These are phyloP conservation scores for Arthrinium puccinioides DNA, from an alignment of 2,329 filamentous ascomycete species.

Conservation along the genomic window DNA sequence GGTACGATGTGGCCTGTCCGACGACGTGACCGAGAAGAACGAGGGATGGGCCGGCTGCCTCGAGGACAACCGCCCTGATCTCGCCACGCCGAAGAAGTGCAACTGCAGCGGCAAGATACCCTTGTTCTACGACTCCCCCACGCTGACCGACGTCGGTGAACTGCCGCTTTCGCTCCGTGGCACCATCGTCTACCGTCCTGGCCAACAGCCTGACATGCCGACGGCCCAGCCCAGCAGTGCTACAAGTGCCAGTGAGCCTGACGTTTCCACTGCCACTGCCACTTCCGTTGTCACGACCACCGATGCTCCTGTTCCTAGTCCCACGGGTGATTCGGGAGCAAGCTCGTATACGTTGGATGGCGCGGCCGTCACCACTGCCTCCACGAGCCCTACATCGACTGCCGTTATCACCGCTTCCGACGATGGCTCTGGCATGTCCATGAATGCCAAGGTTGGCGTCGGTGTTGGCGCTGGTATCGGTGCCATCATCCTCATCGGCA, in stretches of 20 bases:
- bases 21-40: slow-evolving; percentile 3
- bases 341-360: too few relatives aligned
- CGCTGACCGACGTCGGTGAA: background rate
- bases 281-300: too few relatives aligned
- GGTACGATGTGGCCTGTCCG: slow-evolving; percentile 14
- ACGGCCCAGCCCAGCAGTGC: background rate
- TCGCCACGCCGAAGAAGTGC: background rate
- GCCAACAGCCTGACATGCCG: background rate
- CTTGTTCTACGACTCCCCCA: background rate
- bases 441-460: background rate
- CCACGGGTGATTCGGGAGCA: too few relatives aligned
- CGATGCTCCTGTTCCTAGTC: too few relatives aligned
- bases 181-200: background rate
- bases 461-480: background rate
- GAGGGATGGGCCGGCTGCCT: slow-evolving; percentile 15
- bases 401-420: background rate
- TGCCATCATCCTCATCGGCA: background rate
- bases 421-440: background rate
- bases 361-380: too few relatives aligned
- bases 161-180: background rate
- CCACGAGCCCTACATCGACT: background rate
- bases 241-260: background rate
- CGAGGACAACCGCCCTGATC: slow-evolving; percentile 4
- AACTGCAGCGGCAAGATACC: background rate
- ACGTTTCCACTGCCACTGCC: background rate